Conservation (phyloP, 2,329 filamentous ascomycete species). For the Sporothrix curviconia region DNA sequence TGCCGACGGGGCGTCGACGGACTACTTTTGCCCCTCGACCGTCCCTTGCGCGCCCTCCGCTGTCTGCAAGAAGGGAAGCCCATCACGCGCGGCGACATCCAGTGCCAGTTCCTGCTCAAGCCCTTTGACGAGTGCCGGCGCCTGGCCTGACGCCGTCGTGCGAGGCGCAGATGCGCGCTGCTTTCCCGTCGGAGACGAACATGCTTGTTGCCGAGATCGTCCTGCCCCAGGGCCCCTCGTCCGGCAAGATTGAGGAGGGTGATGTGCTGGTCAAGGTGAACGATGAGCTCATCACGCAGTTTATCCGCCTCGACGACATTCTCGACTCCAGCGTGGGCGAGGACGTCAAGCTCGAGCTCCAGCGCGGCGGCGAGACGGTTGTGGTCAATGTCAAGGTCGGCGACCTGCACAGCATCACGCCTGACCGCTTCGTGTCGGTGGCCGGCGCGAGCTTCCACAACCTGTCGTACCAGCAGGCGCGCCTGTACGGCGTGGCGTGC, state of each 20-base stretch:
- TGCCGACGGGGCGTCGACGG: slow-evolving; percentile 89
- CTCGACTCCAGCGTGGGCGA: slow-evolving; percentile 79
- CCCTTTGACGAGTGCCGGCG: slow-evolving; percentile 95
- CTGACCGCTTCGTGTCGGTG: slow-evolving; percentile 90
- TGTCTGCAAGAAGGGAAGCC: slow-evolving; percentile 71
- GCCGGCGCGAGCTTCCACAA: slow-evolving; percentile 93
- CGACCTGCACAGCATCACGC: slow-evolving; percentile 89
- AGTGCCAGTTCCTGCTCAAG: slow-evolving; percentile 94
- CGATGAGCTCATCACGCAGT: slow-evolving; percentile 85
- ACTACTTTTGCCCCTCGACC: slow-evolving; percentile 95
- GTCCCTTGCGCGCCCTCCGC: slow-evolving; percentile 77
- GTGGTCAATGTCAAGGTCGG: slow-evolving; percentile 80
- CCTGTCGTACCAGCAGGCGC: slow-evolving; percentile 95
- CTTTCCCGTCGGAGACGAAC: slow-evolving; percentile 88
- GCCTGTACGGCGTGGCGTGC: slow-evolving; percentile 85
- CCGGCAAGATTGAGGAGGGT: slow-evolving; percentile 83
- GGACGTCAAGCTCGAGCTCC: slow-evolving; percentile 72
- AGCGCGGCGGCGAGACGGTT: slow-evolving; percentile 81
- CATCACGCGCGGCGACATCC: slow-evolving; percentile 90
- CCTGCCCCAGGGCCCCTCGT: slow-evolving; percentile 80
- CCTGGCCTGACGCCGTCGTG: slow-evolving; percentile 73
- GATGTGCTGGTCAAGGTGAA: slow-evolving; percentile 93
- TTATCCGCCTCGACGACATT: slow-evolving; percentile 84
- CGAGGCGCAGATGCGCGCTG: slow-evolving; percentile 76
- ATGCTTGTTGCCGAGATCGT: slow-evolving; percentile 97